phyloP scores from a whole-genome alignment of 108 stramenopile genomes.

The Skeletonema tropicum region DNA sequence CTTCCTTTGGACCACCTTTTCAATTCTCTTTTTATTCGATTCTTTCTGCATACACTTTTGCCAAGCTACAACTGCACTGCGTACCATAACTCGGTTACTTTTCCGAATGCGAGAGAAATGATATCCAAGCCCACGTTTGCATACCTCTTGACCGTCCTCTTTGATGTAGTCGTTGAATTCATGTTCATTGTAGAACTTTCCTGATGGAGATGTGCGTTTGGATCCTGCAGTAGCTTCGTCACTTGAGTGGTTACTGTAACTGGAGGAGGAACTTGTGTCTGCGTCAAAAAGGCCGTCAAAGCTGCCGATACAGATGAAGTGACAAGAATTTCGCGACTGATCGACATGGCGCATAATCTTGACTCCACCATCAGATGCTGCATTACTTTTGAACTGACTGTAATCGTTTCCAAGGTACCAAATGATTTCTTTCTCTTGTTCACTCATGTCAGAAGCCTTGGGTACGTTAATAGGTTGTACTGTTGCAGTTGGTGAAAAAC shows the following conservation, averaged over 20 bases:
- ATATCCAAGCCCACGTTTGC: constrained; percentile 32
- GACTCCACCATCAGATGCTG: constrained; percentile 21
- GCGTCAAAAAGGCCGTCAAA: constrained; percentile 5
- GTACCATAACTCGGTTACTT: not conserved
- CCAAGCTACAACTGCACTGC: constrained; percentile 20
- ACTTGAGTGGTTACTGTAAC: not conserved
- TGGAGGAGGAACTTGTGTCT: not conserved
- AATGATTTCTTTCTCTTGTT: constrained; percentile 10
- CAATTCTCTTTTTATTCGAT: constrained; percentile 5
- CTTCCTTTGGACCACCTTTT: not conserved
- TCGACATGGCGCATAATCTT: not conserved
- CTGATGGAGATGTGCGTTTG: not conserved
- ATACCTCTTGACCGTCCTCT: not conserved
- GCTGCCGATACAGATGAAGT: constrained; percentile 15
- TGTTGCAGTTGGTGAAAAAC: not conserved
- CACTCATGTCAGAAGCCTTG: not conserved
- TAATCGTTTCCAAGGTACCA: constrained; percentile 26
- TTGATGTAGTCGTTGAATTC: constrained; percentile 15
- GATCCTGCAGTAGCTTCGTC: not conserved
- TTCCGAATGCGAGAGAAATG: constrained; percentile 30
- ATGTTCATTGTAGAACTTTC: constrained; percentile 8
- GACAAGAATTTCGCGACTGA: not conserved
- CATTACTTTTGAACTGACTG: constrained; percentile 18
- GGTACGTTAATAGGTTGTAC: not conserved
- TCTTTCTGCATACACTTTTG: constrained; percentile 12